Base-by-base conservation (phyloP, 225 moss, liverwort and hornwort species). In the Pseudisothecium myosuroides region DNA sequence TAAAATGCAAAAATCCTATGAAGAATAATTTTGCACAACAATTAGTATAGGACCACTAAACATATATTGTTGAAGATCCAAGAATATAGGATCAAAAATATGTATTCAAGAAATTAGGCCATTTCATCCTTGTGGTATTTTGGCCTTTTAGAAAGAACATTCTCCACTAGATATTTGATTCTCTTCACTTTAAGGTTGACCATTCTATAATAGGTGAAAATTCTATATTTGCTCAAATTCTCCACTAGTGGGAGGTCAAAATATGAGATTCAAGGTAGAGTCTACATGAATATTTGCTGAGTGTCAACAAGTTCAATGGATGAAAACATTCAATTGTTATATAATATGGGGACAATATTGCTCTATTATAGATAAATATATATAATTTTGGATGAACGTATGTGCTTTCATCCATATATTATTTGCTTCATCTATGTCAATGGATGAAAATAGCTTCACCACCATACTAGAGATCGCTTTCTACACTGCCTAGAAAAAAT, bases 381-480 rank as follows among this genome's bases (percentile, higher is more conserved):
- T 1, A 47, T 18, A 74, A 31, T 10, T 45, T 45, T 18, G 18
- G 9, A 75, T 18, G 29, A 47, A 31, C 49, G 10, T 11, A 1
- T 18, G 6, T 28, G 3, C 22, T 16, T 45, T 47, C 29, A 18
- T 74, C 6, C 4, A 31, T 74, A 1, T 11, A 18, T 11, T 74
- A 10, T 47, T 43, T 45, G 3, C 17, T 74, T 47, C 11, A 32
- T 49, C 7, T 1, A 75, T 49, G 12, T 75, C 7, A 20, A 50
- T 75, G 20, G 20, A 32, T 75, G 5, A 49, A 11, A 32, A 49
- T 50, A 50, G 4, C 18, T 76, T 49, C 6, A 11, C 75, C 3
- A 19, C 7, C 2, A 1, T 12, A 76, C 0, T 50, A 21, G 5
- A 34, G 5, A 76, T 76, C 0, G 0, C 0, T 32, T 34, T 50